phyloP scores from a whole-genome alignment of 1,284 basidiomycete species.

The Dichomitus squalens region DNA sequence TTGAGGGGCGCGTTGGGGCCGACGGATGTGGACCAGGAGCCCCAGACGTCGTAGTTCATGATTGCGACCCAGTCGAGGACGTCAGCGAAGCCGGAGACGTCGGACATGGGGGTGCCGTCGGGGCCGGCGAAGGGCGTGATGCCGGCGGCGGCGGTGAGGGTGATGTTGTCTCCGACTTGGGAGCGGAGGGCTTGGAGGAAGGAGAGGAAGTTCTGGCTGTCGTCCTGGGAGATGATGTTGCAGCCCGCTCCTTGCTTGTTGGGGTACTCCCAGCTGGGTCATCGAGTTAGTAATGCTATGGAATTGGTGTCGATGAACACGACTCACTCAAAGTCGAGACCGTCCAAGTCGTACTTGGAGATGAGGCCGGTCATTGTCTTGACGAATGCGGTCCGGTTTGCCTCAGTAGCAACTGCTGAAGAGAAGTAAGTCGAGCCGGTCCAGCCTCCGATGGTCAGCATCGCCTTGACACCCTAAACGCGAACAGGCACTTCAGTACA shows the following conservation, averaged over 20 bases:
- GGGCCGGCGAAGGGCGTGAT: constrained; percentile 57
- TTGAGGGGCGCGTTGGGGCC: constrained; percentile 75
- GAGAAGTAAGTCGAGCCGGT: constrained; percentile 82
- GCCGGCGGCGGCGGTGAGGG: constrained; percentile 61
- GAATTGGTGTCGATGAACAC: not conserved
- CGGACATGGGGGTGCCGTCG: constrained; percentile 50
- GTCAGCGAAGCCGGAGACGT: constrained; percentile 61
- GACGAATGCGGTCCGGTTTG: constrained; percentile 69
- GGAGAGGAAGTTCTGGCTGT: constrained; percentile 61
- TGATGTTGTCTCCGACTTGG: constrained; percentile 33
- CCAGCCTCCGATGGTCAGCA: constrained; percentile 89
- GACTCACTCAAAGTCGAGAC: constrained; percentile 84
- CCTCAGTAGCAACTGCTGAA: constrained; percentile 59
- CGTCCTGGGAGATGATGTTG: constrained; percentile 61
- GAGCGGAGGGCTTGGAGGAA: constrained; percentile 56
- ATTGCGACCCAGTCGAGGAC: constrained; percentile 69
- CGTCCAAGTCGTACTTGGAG: constrained; percentile 70
- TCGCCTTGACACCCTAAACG: constrained; percentile 62
- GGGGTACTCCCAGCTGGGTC: constrained; percentile 82
- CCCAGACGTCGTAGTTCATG: constrained; percentile 80
- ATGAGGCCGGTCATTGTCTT: constrained; percentile 65
- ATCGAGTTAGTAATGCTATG: not conserved
- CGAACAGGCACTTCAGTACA: too few relatives aligned
- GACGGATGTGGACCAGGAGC: constrained; percentile 45
- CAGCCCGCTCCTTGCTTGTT: constrained; percentile 64